Evolutionary conservation across 331 rosid genomes (phyloP), one percentile per base, ranked within the genome.

Genomic region (Dryas integrifolia): DNA sequence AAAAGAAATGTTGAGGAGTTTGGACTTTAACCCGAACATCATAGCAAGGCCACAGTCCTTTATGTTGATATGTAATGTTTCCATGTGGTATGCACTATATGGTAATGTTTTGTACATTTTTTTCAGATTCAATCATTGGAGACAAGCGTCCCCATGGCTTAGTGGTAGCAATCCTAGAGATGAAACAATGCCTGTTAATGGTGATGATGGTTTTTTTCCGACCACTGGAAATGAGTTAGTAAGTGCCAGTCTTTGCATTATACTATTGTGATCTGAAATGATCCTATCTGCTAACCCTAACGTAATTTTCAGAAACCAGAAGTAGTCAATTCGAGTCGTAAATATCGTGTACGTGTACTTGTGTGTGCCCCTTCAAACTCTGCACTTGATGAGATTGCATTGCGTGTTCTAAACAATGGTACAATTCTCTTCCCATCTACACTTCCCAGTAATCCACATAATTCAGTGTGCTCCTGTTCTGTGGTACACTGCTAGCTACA

Each of bases 351-450:
- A 51, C 86, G 92, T 52, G 96, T 91, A 64, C 87, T 94, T 67
- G 97, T 94, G 39, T 94, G 97, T 5, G 98, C 98, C 66, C 97
- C 96, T 67, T 94, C 97, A 70, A 93, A 93, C 77, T 91, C 98
- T 73, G 98, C 98, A 35, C 90, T 93, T 3, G 98, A 93, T 79
- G 98, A 93, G 87, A 91, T 91, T 85, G 96, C 91, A 61, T 69
- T 91, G 85, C 96, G 98, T 46, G 92, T 94, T 82, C 81, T 85
- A 59, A 86, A 82, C 79, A 86, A 85, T 50, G 97, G 98, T 94
- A 88, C 35, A 45, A 53, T 71, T 70, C 72, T 74, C 64, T 66
- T 53, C 35, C 6, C 15, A 35, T 59, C 15, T 44, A 14, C 40
- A 24, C 35, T 21, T 63, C 13, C 67, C 63, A 58, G 60, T 44